Percentiles rank a stretch among this genome's conserved stretches.
Conservation (phyloP, 2,329 filamentous ascomycete species). For the Pseudocercospora musae region DNA sequence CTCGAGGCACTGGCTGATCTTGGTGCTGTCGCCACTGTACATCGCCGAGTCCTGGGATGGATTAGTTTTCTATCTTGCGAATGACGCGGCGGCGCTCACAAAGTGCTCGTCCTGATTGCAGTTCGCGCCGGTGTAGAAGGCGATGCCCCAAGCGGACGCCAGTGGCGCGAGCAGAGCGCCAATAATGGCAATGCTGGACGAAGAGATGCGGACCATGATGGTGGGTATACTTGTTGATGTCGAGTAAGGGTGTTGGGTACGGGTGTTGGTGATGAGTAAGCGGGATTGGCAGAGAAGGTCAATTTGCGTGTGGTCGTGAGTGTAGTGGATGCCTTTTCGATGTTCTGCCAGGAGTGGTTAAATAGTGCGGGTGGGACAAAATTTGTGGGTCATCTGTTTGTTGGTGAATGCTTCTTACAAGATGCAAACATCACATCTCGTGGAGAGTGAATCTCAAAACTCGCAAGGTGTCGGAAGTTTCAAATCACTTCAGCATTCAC, state of each 20-base stretch:
- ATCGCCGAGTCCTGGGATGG: not conserved
- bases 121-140: not conserved
- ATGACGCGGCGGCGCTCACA: not conserved
- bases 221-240: not conserved
- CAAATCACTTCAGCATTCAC: not conserved
- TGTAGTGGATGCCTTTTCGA: not conserved
- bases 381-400: not conserved
- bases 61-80: not conserved
- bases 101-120: not conserved
- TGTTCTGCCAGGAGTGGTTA: not conserved
- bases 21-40: not conserved
- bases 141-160: not conserved
- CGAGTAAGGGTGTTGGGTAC: not conserved
- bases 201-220: not conserved
- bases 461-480: not conserved
- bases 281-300: not conserved
- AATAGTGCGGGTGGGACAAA: not conserved
- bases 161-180: not conserved
- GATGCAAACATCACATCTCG: not conserved
- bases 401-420: not conserved
- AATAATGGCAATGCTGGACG: not conserved
- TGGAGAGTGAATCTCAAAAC: not conserved
- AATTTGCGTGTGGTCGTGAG: not conserved
- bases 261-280: no score
- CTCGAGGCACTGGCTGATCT: not conserved